Conservation (phyloP, 164 flowering plant genomes). For the Vitis rupestris region DNA sequence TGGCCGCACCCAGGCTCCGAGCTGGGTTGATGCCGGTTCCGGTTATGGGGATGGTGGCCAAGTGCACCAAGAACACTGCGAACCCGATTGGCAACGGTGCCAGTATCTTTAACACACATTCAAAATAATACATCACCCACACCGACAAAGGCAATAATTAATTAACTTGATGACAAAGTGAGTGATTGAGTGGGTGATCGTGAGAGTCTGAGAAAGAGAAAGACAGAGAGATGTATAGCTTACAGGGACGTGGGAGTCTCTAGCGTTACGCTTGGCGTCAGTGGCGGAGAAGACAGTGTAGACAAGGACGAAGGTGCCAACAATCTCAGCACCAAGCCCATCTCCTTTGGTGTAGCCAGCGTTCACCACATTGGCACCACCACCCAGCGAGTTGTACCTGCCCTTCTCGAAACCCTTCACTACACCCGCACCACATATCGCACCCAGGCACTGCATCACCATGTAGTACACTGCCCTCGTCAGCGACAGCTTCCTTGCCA, state of each 20-base stretch:
- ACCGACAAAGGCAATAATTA: too few species aligned
- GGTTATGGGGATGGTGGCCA: slow-evolving; percentile 85
- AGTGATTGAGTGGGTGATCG: not conserved
- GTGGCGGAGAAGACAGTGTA: slow-evolving; percentile 93
- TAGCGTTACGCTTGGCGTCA: slow-evolving; percentile 82
- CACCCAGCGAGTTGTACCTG: slow-evolving; percentile 30
- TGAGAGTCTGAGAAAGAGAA: not conserved
- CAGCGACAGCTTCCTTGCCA: slow-evolving; percentile 75
- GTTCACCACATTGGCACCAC: slow-evolving; percentile 67
- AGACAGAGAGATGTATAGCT: slow-evolving; percentile 9
- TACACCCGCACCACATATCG: slow-evolving; percentile 82
- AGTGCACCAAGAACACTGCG: slow-evolving; percentile 79
- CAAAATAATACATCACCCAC: not conserved
- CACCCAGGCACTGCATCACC: slow-evolving; percentile 83
- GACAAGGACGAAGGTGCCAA: slow-evolving; percentile 89
- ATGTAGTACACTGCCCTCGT: slow-evolving; percentile 79
- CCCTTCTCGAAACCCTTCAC: slow-evolving; percentile 63
- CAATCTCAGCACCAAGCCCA: slow-evolving; percentile 84
- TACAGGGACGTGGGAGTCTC: slow-evolving; percentile 95
- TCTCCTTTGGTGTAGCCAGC: slow-evolving; percentile 77
- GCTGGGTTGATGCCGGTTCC: slow-evolving; percentile 94
- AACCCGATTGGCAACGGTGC: slow-evolving; percentile 86
- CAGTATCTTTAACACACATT: slow-evolving; percentile 48
- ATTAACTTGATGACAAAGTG: not conserved
- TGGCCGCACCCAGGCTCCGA: slow-evolving; percentile 82